phyloP scores from a whole-genome alignment of 495 filamentous ascomycete genomes.

The Trichoderma gamsii region DNA sequence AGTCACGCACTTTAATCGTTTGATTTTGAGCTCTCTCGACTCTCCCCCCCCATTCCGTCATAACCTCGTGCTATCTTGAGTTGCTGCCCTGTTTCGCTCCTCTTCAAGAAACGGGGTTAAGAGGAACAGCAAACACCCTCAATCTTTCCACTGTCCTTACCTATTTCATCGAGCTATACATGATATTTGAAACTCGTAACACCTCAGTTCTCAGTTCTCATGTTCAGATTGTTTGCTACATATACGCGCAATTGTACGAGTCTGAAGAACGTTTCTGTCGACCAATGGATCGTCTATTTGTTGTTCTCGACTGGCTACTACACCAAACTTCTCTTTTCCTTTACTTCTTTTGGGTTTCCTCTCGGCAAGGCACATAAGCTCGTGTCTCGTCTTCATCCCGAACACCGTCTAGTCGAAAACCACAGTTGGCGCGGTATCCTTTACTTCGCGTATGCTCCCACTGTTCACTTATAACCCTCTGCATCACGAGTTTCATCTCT shows the following conservation, averaged over 20 bases:
- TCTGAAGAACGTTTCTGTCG: not conserved
- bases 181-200: not conserved
- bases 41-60: not conserved
- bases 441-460: too few relatives aligned
- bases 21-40: not conserved
- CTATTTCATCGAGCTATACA: not conserved
- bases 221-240: not conserved
- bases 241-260: not conserved
- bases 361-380: too few relatives aligned
- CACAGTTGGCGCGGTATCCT: too few relatives aligned
- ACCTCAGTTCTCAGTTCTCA: not conserved
- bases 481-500: too few relatives aligned
- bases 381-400: too few relatives aligned
- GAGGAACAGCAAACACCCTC: not conserved
- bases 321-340: too few relatives aligned
- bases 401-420: too few relatives aligned
- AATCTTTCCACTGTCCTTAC: not conserved
- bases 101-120: not conserved
- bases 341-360: too few relatives aligned
- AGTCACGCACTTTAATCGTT: not conserved
- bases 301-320: too few relatives aligned
- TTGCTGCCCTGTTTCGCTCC: not conserved
- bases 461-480: too few relatives aligned
- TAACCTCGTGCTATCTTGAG: too few relatives aligned
- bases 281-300: not conserved